Percentiles rank a stretch among this genome's conserved stretches.
Conservation (phyloP, 164 flowering plant genomes). For the Litsea cubeba region DNA sequence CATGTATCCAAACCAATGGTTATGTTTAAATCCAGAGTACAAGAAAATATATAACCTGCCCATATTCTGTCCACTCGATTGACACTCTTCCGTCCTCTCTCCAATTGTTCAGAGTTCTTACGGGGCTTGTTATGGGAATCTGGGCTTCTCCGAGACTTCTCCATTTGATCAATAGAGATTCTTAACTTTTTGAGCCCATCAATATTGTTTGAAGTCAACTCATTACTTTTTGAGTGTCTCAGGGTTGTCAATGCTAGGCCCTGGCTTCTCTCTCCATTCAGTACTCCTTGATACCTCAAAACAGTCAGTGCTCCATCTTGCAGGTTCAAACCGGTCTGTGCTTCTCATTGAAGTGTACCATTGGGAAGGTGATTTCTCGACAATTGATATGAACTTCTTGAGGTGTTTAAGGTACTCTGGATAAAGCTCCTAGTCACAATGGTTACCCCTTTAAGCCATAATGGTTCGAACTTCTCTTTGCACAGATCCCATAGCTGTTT, state of each 20-base stretch:
- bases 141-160: conserved; percentile 70
- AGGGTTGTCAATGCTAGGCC: conserved; percentile 42
- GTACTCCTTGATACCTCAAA: conserved; percentile 48
- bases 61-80: conserved; percentile 74
- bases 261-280: conserved; percentile 30
- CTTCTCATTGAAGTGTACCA: conserved; percentile 49
- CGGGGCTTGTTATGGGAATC: conserved; percentile 62
- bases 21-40: conserved; percentile 16
- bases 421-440: conserved; percentile 70
- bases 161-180: conserved; percentile 53
- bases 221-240: conserved; percentile 43
- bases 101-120: conserved; percentile 58
- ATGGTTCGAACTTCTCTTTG: conserved; percentile 78
- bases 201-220: conserved; percentile 29
- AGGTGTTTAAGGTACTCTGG: conserved; percentile 79
- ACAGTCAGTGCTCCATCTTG: conserved; percentile 47
- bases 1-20: conserved; percentile 7
- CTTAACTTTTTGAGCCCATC: conserved; percentile 47
- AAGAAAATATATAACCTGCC: conserved; percentile 26
- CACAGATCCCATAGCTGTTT: conserved; percentile 84
- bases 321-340: conserved; percentile 34
- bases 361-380: conserved; percentile 57
- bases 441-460: conserved; percentile 86
- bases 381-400: conserved; percentile 62
- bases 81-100: conserved; percentile 67